phyloP scores from a whole-genome alignment of 2,329 filamentous ascomycete species.

The Arthrobotrys sinensis region DNA sequence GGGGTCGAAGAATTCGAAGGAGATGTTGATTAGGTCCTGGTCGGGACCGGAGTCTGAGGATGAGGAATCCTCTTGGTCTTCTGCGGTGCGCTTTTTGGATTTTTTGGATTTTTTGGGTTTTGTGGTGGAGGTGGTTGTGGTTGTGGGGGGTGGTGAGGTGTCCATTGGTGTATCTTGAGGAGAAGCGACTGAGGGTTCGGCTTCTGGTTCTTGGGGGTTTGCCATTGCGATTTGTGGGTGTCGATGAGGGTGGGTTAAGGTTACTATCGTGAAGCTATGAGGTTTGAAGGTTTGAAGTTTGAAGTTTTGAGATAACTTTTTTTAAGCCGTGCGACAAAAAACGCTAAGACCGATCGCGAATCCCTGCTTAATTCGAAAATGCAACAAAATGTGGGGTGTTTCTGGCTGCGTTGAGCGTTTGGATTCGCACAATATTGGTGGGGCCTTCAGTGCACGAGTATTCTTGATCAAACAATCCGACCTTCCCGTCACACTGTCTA shows the following conservation, averaged over 20 bases:
- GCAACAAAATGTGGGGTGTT: not conserved
- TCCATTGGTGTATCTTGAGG: not conserved
- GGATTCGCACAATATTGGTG: too few species aligned
- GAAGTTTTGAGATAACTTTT: slow-evolving; percentile 5
- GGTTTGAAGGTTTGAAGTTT: not conserved
- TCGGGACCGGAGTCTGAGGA: slow-evolving; percentile 7
- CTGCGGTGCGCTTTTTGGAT: slow-evolving; percentile 26
- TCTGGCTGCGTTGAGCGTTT: not conserved
- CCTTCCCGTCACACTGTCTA: too few species aligned
- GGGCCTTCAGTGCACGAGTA: too few species aligned
- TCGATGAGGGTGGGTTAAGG: not conserved
- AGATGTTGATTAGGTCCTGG: slow-evolving; percentile 77
- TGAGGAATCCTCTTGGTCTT: not conserved
- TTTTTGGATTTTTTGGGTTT: slow-evolving; percentile 1
- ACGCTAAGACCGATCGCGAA: too few species aligned
- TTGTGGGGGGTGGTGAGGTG: not conserved
- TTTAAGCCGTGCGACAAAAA: not conserved
- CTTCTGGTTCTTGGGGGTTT: not conserved
- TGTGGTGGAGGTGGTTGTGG: too few species aligned
- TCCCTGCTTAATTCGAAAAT: not conserved
- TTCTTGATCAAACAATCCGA: too few species aligned
- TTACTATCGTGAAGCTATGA: not conserved
- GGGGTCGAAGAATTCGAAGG: slow-evolving; percentile 99
- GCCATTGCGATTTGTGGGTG: slow-evolving; percentile 1
- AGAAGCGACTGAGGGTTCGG: not conserved